Percentiles rank a stretch among this genome's conserved stretches.
phyloP scores from a whole-genome alignment of 768 basidiomycete genomes.

The Lactarius quietus region DNA sequence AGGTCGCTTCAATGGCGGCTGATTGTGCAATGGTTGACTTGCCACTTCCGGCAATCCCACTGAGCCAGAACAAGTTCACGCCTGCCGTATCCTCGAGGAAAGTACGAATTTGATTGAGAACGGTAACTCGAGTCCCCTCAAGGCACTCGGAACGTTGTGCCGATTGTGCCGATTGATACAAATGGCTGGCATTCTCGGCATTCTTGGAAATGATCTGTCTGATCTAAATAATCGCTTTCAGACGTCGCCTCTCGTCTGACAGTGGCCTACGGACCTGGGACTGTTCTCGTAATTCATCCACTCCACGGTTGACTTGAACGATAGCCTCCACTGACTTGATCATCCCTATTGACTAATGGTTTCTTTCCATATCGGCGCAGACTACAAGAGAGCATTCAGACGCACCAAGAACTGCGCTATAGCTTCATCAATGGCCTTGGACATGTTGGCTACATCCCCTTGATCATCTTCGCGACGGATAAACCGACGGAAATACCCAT shows the following conservation, averaged over 20 bases:
- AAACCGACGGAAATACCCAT: background rate
- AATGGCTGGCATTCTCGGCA: background rate
- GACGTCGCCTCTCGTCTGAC: background rate
- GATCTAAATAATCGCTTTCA: background rate
- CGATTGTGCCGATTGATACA: background rate
- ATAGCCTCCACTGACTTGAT: background rate
- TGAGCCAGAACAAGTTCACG: background rate
- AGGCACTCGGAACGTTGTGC: background rate
- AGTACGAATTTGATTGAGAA: background rate
- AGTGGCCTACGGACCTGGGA: background rate
- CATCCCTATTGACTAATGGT: background rate
- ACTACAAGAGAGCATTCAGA: background rate
- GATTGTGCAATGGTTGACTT: background rate
- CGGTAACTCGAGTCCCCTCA: background rate
- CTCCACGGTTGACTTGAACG: background rate
- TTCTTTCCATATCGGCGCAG: background rate
- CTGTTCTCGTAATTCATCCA: background rate
- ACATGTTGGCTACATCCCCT: background rate
- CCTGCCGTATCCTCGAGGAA: background rate
- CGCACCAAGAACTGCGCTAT: background rate
- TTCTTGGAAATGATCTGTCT: background rate
- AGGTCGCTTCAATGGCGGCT: background rate
- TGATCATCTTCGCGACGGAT: background rate
- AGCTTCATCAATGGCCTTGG: background rate
- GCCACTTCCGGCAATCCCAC: background rate